A percentile compares a stretch with the other conserved stretches of the same genome.
Evolutionary conservation across 202 grass and related monocot species (phyloP).

Genomic region (Carex arenaria): DNA sequence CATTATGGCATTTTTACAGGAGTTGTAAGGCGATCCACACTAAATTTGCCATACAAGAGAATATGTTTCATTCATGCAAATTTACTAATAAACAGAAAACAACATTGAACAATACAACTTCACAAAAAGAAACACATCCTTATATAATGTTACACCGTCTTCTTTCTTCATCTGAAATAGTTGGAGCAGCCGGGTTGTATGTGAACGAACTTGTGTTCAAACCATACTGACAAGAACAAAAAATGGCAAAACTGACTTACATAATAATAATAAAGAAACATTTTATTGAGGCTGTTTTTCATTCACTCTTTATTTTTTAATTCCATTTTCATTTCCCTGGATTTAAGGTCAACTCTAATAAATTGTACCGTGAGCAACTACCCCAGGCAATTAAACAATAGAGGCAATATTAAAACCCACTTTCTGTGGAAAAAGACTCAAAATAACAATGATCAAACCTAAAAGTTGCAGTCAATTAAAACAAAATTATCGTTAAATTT

Average conservation of each 20-base stretch:
- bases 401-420: neutral
- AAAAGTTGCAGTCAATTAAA: neutral
- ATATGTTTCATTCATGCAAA: neutral
- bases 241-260: neutral
- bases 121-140: neutral
- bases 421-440: neutral
- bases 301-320: neutral
- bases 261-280: neutral
- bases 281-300: neutral
- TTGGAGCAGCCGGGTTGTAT: slow-evolving; percentile 11
- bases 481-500: neutral
- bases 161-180: slow-evolving; percentile 15
- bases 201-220: slow-evolving; percentile 9
- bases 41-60: neutral
- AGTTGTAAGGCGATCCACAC: neutral
- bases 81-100: neutral
- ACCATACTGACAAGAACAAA: slow-evolving; percentile 9
- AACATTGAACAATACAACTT: neutral
- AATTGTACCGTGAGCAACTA: neutral
- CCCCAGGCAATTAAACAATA: neutral
- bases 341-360: neutral
- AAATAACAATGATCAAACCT: neutral
- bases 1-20: neutral
- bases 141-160: slow-evolving; percentile 6
- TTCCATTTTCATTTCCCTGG: neutral